Evolutionary conservation across 2,329 filamentous ascomycete genomes (phyloP).

Genomic region (Paecilomyces dactylethromorphus): DNA sequence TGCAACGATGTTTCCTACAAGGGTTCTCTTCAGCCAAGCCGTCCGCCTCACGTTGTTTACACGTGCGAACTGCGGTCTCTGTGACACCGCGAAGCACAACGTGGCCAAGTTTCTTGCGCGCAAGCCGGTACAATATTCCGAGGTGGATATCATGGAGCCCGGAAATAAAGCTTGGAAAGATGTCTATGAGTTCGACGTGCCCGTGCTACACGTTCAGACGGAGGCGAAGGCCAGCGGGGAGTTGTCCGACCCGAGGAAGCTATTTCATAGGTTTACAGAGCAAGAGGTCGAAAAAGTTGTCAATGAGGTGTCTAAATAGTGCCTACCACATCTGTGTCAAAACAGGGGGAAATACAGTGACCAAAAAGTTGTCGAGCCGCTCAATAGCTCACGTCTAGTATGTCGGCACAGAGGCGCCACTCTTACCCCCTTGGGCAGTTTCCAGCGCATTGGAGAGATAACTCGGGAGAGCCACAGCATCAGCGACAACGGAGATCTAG

Average conservation of each 20-base stretch:
- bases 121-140: slow-evolving; percentile 49
- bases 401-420: slow-evolving; percentile 5
- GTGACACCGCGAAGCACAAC: slow-evolving; percentile 54
- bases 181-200: slow-evolving; percentile 59
- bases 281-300: slow-evolving; percentile 50
- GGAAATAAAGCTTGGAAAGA: slow-evolving; percentile 52
- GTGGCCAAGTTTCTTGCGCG: slow-evolving; percentile 48
- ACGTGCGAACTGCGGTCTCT: slow-evolving; percentile 53
- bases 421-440: slow-evolving; percentile 23
- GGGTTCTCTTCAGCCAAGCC: slow-evolving; percentile 21
- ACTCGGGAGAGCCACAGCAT: slow-evolving; percentile 39
- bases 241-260: slow-evolving; percentile 53
- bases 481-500: slow-evolving; percentile 37
- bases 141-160: slow-evolving; percentile 53
- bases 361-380: neutral
- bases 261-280: slow-evolving; percentile 58
- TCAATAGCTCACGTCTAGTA: slow-evolving; percentile 1
- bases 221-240: slow-evolving; percentile 42
- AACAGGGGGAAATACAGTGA: neutral
- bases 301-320: slow-evolving; percentile 32
- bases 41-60: slow-evolving; percentile 55
- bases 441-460: slow-evolving; percentile 31
- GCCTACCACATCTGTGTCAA: neutral
- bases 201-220: slow-evolving; percentile 55
- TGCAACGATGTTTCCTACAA: slow-evolving; percentile 23